Evolutionary conservation across 192 early-diverging fungal genomes (phyloP).

Genomic region (Mortierella hygrophila): DNA sequence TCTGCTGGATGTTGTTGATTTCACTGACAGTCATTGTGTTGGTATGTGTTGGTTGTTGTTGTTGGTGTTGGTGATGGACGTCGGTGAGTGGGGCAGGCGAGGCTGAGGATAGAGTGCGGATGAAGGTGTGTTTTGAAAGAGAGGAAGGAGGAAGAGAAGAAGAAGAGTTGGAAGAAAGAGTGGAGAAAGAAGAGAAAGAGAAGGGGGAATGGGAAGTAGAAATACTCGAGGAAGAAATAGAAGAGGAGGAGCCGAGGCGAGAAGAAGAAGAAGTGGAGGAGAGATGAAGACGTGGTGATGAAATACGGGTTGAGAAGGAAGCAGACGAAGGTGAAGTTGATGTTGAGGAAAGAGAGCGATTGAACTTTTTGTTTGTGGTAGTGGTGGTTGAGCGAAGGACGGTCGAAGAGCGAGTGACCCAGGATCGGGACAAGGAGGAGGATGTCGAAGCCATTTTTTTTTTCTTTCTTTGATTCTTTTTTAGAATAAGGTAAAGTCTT

Average conservation of each 20-base stretch:
- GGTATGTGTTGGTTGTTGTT: constrained; percentile 3
- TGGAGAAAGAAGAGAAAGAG: constrained; percentile 16
- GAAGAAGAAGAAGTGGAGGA: constrained; percentile 8
- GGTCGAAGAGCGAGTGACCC: constrained; percentile 13
- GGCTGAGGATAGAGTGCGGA: neutral
- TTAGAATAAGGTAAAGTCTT: neutral
- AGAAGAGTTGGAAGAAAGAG: constrained; percentile 2
- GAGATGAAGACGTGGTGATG: constrained; percentile 7
- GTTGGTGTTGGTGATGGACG: constrained; percentile 6
- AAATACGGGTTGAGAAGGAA: neutral
- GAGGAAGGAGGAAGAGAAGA: neutral
- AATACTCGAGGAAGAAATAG: constrained; percentile 8
- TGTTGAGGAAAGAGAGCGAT: neutral
- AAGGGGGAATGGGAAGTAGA: neutral
- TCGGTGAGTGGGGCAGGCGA: constrained; percentile 10
- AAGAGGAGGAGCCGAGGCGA: constrained; percentile 6
- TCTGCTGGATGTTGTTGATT: constrained; percentile 42
- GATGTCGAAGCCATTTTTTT: constrained; percentile 27
- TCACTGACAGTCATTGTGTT: constrained; percentile 49
- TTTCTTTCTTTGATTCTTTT: neutral
- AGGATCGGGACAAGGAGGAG: constrained; percentile 41
- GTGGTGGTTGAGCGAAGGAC: constrained; percentile 24
- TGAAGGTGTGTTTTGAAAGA: constrained; percentile 5
- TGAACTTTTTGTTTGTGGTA: neutral
- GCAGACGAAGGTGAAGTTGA: neutral